Conservation (phyloP, 345 rosid species). For the Eucalyptus paniculata region DNA sequence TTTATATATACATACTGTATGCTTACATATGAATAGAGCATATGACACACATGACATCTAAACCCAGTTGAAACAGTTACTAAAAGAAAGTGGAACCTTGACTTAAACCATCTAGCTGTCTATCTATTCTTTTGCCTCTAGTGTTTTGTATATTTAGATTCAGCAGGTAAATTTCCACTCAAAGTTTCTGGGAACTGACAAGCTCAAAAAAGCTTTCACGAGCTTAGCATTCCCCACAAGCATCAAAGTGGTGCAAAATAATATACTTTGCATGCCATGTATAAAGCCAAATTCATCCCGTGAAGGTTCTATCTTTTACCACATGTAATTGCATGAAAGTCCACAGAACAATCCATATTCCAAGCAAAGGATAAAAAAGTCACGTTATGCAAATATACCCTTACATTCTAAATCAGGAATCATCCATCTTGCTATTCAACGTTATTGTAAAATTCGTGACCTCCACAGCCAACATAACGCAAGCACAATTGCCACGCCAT, state of each 20-base stretch:
- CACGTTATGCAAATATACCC: fast-evolving
- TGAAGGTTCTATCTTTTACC: neutral
- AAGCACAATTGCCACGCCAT: no score
- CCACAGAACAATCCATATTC: neutral
- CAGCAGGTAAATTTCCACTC: neutral
- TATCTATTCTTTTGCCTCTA: neutral
- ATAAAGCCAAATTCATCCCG: neutral
- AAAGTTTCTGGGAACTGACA: neutral
- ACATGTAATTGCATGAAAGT: neutral
- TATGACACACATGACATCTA: no score
- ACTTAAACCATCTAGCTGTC: neutral
- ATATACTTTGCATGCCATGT: neutral
- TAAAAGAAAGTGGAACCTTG: no score
- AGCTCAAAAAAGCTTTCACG: neutral
- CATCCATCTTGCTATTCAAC: neutral
- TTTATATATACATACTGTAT: no score
- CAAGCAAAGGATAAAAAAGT: neutral
- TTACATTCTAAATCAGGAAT: neutral
- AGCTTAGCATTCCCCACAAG: neutral
- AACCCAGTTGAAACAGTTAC: fast-evolving
- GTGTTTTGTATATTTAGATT: neutral
- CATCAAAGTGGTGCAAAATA: neutral
- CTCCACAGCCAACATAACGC: neutral
- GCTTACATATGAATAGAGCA: no score
- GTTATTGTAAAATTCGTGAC: no score